These are phyloP conservation scores for Tetrahymena elliotti DNA, from an alignment of 73 alveolate genomes.

Conservation along the genomic window DNA sequence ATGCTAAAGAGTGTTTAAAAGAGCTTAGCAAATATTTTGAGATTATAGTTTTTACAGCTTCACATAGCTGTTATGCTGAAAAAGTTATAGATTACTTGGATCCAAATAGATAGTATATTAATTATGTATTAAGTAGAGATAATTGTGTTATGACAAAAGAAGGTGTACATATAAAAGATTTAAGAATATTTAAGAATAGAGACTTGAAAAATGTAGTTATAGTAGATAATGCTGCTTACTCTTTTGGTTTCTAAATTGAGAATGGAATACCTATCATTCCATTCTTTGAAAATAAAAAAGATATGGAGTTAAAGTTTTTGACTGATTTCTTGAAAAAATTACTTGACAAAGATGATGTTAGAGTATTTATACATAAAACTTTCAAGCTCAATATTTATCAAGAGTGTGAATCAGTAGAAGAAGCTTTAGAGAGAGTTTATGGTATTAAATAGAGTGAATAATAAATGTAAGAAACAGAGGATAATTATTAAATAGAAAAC, in stretches of 20 bases:
- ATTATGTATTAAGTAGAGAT: slow-evolving; percentile 76
- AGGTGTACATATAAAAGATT: slow-evolving; percentile 84
- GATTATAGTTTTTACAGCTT: slow-evolving; percentile 85
- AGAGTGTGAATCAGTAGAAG: background rate
- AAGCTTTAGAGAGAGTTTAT: background rate
- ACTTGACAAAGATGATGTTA: background rate
- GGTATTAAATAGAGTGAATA: background rate
- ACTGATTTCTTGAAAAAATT: background rate
- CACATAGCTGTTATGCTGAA: slow-evolving; percentile 92
- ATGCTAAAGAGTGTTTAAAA: slow-evolving; percentile 70
- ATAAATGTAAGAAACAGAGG: background rate
- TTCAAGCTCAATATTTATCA: background rate
- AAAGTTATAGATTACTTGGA: slow-evolving; percentile 75
- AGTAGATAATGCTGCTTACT: slow-evolving; percentile 87
- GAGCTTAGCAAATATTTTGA: slow-evolving; percentile 61
- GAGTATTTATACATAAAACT: background rate
- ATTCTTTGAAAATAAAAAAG: slow-evolving; percentile 65
- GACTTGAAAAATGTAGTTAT: slow-evolving; percentile 55
- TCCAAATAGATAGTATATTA: slow-evolving; percentile 65
- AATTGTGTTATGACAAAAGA: slow-evolving; percentile 77
- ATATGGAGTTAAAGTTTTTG: slow-evolving; percentile 30
- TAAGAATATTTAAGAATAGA: slow-evolving; percentile 66
- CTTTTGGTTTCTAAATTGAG: slow-evolving; percentile 65
- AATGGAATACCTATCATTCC: slow-evolving; percentile 78
- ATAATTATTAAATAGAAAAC: background rate